Conservation (phyloP, 1,284 basidiomycete species). For the Cryptococcus amylolentus region DNA sequence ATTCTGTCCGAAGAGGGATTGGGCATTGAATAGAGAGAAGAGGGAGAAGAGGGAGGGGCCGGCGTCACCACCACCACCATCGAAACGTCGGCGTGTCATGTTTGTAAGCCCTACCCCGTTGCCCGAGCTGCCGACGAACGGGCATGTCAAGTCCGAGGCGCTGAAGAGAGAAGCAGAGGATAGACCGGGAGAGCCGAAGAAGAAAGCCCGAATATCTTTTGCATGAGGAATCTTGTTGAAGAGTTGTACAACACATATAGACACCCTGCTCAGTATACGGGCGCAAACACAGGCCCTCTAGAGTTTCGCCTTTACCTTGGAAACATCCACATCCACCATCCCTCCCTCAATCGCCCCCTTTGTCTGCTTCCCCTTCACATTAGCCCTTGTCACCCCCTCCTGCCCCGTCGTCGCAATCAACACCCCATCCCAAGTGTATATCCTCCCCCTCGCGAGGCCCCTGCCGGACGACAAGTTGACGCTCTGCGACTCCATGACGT, state of each 20-base stretch:
- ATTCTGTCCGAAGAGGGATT: slow-evolving; percentile 14
- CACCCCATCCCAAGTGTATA: slow-evolving; percentile 68
- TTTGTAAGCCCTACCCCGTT: too few relatives aligned
- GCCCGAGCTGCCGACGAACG: too few relatives aligned
- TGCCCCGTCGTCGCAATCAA: slow-evolving; percentile 75
- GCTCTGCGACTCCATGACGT: slow-evolving; percentile 68
- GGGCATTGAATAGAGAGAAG: too few relatives aligned
- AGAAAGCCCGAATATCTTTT: background rate
- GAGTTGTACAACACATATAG: background rate
- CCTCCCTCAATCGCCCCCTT: slow-evolving; percentile 30
- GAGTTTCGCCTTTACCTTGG: slow-evolving; percentile 28
- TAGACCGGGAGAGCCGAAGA: background rate
- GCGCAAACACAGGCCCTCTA: background rate
- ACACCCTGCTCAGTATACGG: background rate
- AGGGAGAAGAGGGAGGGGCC: too few relatives aligned
- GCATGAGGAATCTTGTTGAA: background rate
- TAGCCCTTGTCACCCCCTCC: slow-evolving; percentile 63
- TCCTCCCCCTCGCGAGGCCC: slow-evolving; percentile 68
- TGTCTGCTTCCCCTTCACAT: slow-evolving; percentile 24
- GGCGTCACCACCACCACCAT: too few relatives aligned
- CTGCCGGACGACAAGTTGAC: slow-evolving; percentile 62
- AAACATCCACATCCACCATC: slow-evolving; percentile 19
- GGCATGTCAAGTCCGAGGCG: background rate
- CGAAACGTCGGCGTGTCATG: too few relatives aligned
- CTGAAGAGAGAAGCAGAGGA: background rate